Conservation (phyloP, 2,329 filamentous ascomycete species). For the Sporothrix protearum region DNA sequence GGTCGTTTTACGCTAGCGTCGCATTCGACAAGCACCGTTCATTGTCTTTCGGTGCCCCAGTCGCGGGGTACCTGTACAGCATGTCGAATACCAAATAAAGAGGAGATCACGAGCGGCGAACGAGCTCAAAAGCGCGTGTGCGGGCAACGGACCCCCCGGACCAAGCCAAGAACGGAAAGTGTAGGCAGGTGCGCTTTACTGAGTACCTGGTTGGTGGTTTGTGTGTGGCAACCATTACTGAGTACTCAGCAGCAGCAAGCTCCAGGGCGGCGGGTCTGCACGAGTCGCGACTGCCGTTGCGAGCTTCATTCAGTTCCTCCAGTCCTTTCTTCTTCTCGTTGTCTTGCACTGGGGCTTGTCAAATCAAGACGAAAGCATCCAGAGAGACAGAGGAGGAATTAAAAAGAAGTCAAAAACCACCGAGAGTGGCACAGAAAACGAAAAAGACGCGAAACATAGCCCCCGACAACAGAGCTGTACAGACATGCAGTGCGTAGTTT, state of each 20-base stretch:
- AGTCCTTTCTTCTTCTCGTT: background rate
- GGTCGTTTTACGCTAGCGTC: background rate
- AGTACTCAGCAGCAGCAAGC: constrained; percentile 11
- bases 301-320: background rate
- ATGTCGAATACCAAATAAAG: background rate
- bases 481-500: background rate
- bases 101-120: background rate
- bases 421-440: background rate
- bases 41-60: background rate
- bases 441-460: background rate
- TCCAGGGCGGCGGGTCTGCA: background rate
- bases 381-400: background rate
- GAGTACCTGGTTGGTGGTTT: constrained; percentile 13
- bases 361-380: background rate
- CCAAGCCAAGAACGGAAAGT: background rate
- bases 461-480: background rate
- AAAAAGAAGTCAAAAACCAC: background rate
- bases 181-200: background rate
- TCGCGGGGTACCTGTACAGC: background rate
- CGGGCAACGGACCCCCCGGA: background rate
- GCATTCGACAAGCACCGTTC: background rate
- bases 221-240: constrained; percentile 7
- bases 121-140: background rate
- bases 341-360: background rate
- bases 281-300: background rate